Conservation (phyloP, 2,329 filamentous ascomycete species). For the Talaromyces sp. region DNA sequence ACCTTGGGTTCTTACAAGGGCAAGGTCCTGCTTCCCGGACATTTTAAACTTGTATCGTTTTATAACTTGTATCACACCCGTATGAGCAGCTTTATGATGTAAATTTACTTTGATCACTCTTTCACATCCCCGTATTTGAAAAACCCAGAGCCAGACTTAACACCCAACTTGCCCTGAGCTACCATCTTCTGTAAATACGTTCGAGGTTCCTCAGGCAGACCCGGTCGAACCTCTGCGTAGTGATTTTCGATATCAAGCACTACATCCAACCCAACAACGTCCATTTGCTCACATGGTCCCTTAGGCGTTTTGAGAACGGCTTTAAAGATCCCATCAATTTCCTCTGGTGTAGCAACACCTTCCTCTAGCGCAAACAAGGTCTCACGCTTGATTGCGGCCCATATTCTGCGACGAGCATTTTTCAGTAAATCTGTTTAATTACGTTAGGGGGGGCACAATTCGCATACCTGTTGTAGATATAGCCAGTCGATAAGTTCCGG, state of each 20-base stretch:
- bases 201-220: constrained; percentile 25
- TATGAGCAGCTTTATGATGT: too few species aligned
- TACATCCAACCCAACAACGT: constrained; percentile 37
- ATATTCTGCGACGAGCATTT: constrained; percentile 22
- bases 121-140: constrained; percentile 13
- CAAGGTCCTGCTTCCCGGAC: too few species aligned
- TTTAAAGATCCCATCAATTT: constrained; percentile 35
- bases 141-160: constrained; percentile 29
- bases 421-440: not conserved
- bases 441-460: not conserved
- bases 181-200: constrained; percentile 28
- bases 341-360: constrained; percentile 28
- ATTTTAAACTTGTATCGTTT: too few species aligned
- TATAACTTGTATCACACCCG: too few species aligned
- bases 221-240: constrained; percentile 27
- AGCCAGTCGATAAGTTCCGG: not conserved
- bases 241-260: constrained; percentile 37
- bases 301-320: constrained; percentile 30
- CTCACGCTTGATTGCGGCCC: constrained; percentile 41
- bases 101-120: too few species aligned
- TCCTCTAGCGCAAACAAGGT: constrained; percentile 29
- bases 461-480: not conserved
- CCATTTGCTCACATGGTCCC: constrained; percentile 38
- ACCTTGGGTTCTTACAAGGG: too few species aligned
- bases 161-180: constrained; percentile 25